Evolutionary conservation across 148 eudicot species (phyloP).

Genomic region (Pharnaceum exiguum): DNA sequence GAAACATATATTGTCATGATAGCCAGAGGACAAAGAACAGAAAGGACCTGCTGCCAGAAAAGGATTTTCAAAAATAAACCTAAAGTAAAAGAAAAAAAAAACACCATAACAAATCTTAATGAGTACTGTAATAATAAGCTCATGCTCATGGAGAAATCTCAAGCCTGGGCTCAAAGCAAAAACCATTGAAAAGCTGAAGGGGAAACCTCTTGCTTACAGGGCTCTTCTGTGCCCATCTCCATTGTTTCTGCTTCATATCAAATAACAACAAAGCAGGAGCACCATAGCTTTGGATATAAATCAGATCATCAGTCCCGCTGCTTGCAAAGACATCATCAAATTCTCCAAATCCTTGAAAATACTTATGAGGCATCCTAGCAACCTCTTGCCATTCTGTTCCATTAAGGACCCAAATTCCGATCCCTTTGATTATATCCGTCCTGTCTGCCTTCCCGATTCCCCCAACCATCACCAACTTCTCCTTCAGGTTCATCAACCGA

Average conservation of each 20-base stretch:
- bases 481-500: slow-evolving; percentile 83
- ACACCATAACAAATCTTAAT: background rate
- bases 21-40: background rate
- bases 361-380: slow-evolving; percentile 83
- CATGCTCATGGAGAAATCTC: slow-evolving; percentile 52
- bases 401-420: slow-evolving; percentile 76
- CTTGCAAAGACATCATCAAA: slow-evolving; percentile 93
- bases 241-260: slow-evolving; percentile 59
- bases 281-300: slow-evolving; percentile 89
- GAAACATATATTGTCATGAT: slow-evolving; percentile 6
- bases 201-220: slow-evolving; percentile 89
- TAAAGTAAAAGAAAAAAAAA: background rate
- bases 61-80: too few relatives aligned
- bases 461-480: slow-evolving; percentile 83
- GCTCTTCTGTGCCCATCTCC: slow-evolving; percentile 92
- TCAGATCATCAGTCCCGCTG: slow-evolving; percentile 65
- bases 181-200: slow-evolving; percentile 91
- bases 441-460: slow-evolving; percentile 86
- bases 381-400: slow-evolving; percentile 76
- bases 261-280: slow-evolving; percentile 79
- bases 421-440: slow-evolving; percentile 82
- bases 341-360: slow-evolving; percentile 91
- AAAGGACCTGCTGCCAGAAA: background rate
- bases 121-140: too few relatives aligned
- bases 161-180: slow-evolving; percentile 93